Base-by-base conservation (phyloP, 768 basidiomycete species). In the Amanita rubescens region DNA sequence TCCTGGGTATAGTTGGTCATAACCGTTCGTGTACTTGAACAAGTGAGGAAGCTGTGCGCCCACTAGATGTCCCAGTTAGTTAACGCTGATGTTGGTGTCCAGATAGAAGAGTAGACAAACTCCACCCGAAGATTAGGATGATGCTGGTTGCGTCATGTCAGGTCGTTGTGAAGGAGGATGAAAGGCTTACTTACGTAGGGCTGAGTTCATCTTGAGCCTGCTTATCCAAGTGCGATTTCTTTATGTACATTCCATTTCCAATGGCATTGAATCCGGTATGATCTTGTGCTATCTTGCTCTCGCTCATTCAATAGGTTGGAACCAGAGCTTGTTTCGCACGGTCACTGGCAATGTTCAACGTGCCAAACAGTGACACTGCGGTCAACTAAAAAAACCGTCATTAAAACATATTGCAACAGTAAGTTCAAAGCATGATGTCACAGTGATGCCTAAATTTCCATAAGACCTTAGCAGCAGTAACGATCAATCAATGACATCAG, bases 51-150 rank as follows among this genome's bases (percentile, higher is more conserved):
- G 62, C 46, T 67, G 63, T 4, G 76, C 78, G n/a, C 73, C 74
- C 71, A 77, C 77, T 74, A 51, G 25, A 9, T 22, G 15, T 30
- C 27, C 27, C 10, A 19, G 41, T 12, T 1, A 15, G 15, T 50
- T 51, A 30, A 30, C 50, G 2, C 15, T 20, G 15, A 22, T 10
- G 9, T 51, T 19, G 3, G 17, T n/a, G 5, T 33, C 10, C 30
- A n/a, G n/a, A 1, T 17, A 14, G 27, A 50, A 11, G 7, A 52
- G 22, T n/a, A 19, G 12, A 70, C 75, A 32, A 37, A 77, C 75
- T 73, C 76, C 76, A 76, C 56, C 75, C 71, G 57, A 75, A 76
- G 25, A 74, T 63, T 11, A 78, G 49, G 41, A 76, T 71, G 12
- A 76, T 53, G 2, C 75, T 76, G 27, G n/a, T n/a, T n/a, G n/a